Conservation (phyloP, 2,329 filamentous ascomycete species). For the Niveomyces coronatus region DNA sequence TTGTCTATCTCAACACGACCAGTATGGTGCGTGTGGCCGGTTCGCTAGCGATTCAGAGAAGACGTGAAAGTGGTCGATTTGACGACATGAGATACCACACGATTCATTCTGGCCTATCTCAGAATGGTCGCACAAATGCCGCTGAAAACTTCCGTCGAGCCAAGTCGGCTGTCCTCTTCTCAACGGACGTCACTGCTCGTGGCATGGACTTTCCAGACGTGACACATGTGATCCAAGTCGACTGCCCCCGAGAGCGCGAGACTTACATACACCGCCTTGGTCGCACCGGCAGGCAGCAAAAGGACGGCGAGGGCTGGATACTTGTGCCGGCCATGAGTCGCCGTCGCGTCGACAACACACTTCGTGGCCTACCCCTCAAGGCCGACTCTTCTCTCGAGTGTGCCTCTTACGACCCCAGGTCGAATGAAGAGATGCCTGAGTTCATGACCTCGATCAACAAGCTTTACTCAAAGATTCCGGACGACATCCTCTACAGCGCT, state of each 20-base stretch:
- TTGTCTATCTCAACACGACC: slow-evolving; percentile 81
- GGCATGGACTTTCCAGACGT: slow-evolving; percentile 78
- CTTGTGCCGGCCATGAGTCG: slow-evolving; percentile 49
- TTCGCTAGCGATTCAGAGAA: slow-evolving; percentile 32
- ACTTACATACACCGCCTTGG: slow-evolving; percentile 70
- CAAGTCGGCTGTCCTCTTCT: slow-evolving; percentile 57
- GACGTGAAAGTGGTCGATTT: slow-evolving; percentile 32
- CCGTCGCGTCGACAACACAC: slow-evolving; percentile 33
- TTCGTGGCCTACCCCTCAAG: slow-evolving; percentile 51
- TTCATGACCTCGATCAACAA: neutral
- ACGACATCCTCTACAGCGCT: slow-evolving; percentile 22
- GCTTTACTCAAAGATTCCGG: slow-evolving; percentile 32
- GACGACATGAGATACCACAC: slow-evolving; percentile 30
- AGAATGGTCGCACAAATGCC: slow-evolving; percentile 56
- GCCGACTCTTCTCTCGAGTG: slow-evolving; percentile 40
- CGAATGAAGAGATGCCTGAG: neutral
- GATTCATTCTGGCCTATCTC: slow-evolving; percentile 73
- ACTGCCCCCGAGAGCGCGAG: slow-evolving; percentile 53
- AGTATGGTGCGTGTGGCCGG: slow-evolving; percentile 57
- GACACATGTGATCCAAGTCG: slow-evolving; percentile 68
- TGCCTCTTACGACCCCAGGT: slow-evolving; percentile 28
- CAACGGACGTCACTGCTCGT: slow-evolving; percentile 70
- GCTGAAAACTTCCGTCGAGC: slow-evolving; percentile 62
- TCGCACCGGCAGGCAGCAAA: slow-evolving; percentile 65
- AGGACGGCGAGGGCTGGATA: slow-evolving; percentile 62